Evolutionary conservation across 495 filamentous ascomycete species (phyloP).

Genomic region (Talaromyces trachyspermus): DNA sequence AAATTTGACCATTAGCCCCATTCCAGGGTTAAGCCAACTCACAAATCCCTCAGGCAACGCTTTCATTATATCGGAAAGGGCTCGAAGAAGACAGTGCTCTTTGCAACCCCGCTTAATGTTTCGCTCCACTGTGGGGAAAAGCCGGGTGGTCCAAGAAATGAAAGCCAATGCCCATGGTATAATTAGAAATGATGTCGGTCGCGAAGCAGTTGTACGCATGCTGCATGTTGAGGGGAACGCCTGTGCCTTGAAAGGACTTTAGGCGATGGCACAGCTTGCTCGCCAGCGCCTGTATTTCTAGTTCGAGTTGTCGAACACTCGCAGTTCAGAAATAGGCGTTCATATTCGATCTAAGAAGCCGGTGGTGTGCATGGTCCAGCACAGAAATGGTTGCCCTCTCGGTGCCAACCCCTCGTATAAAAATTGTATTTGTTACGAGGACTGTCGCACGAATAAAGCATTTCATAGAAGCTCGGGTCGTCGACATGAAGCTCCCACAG

Average conservation of each 20-base stretch:
- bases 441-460: constrained; percentile 21
- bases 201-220: constrained; percentile 20
- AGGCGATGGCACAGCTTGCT: constrained; percentile 1
- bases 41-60: constrained; percentile 11
- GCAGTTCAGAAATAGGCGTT: constrained; percentile 11
- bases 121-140: not conserved
- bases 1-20: constrained; percentile 17
- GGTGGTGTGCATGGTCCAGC: constrained; percentile 23
- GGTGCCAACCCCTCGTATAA: constrained; percentile 14
- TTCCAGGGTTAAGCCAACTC: constrained; percentile 17
- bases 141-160: constrained; percentile 1
- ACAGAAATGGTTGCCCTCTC: constrained; percentile 29
- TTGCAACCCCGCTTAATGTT: constrained; percentile 4
- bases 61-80: constrained; percentile 5
- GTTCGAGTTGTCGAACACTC: not conserved
- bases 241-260: not conserved
- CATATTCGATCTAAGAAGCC: constrained; percentile 19
- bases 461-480: constrained; percentile 27
- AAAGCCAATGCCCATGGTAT: constrained; percentile 21
- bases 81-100: constrained; percentile 7
- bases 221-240: constrained; percentile 11
- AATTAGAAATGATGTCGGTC: constrained; percentile 37
- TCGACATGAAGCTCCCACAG: constrained; percentile 43
- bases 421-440: constrained; percentile 21
- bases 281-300: not conserved